A percentile compares a stretch with the other conserved stretches of the same genome.
These are phyloP conservation scores for Pseudocercospora musae DNA, from an alignment of 2,329 filamentous ascomycete genomes.

Conservation along the genomic window DNA sequence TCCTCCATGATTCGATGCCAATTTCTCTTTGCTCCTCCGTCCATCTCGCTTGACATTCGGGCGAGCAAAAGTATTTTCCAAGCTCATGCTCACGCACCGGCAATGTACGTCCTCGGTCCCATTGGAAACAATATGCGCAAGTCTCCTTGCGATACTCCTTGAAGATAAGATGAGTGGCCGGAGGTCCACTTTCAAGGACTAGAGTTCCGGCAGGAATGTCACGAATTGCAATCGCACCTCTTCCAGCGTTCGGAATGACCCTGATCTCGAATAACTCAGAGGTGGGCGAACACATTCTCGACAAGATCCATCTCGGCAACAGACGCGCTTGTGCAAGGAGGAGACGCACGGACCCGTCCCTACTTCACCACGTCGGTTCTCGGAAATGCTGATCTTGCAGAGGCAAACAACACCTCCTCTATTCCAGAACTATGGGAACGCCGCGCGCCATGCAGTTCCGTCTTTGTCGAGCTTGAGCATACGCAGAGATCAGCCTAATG, in stretches of 20 bases:
- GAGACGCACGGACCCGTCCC: neutral
- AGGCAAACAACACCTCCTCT: neutral
- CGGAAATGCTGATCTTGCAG: neutral
- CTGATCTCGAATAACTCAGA: slow-evolving; percentile 36
- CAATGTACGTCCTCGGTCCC: slow-evolving; percentile 44
- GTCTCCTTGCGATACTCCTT: slow-evolving; percentile 49
- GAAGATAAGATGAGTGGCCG: slow-evolving; percentile 42
- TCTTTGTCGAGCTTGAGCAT: neutral
- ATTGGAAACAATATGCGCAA: slow-evolving; percentile 47
- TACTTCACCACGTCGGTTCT: neutral
- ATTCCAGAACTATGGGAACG: neutral
- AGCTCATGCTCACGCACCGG: slow-evolving; percentile 37
- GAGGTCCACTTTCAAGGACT: slow-evolving; percentile 38
- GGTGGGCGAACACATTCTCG: slow-evolving; percentile 9
- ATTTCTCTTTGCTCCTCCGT: slow-evolving; percentile 26
- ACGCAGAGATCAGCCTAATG: neutral
- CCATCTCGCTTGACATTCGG: slow-evolving; percentile 39
- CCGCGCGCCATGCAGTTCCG: neutral
- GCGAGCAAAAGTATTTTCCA: slow-evolving; percentile 45
- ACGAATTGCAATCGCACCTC: slow-evolving; percentile 44
- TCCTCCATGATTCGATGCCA: slow-evolving; percentile 31
- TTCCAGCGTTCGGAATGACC: slow-evolving; percentile 42
- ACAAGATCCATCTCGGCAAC: neutral
- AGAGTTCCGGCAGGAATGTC: slow-evolving; percentile 36
- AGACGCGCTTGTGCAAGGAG: neutral